These are phyloP conservation scores for Russula sp. DNA, from an alignment of 768 basidiomycete species.

Conservation along the genomic window DNA sequence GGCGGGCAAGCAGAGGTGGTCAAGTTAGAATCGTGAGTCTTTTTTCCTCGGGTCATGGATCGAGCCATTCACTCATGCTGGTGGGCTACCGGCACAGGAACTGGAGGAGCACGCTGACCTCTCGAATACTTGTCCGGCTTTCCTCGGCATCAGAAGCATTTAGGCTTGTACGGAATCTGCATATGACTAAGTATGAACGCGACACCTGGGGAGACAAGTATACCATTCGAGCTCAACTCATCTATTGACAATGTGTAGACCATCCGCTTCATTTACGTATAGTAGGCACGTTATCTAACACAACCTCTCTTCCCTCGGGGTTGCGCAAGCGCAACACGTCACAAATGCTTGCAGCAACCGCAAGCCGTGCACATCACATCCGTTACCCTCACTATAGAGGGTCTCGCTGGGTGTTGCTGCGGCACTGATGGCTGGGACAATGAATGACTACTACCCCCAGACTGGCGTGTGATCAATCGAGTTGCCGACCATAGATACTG, in stretches of 20 bases:
- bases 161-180: slow-evolving; percentile 54
- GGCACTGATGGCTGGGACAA: too few species aligned
- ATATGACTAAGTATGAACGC: slow-evolving; percentile 47
- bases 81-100: neutral
- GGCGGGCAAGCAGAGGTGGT: slow-evolving; percentile 41
- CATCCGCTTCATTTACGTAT: neutral
- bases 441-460: too few species aligned
- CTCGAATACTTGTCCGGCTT: slow-evolving; percentile 53
- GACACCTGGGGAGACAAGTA: slow-evolving; percentile 36
- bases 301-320: too few species aligned
- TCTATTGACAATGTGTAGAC: slow-evolving; percentile 40
- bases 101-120: slow-evolving; percentile 36
- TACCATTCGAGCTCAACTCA: slow-evolving; percentile 42
- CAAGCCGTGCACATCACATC: too few species aligned
- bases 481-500: too few species aligned
- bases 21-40: slow-evolving; percentile 46
- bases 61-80: neutral
- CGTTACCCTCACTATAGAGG: too few species aligned
- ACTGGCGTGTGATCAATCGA: too few species aligned
- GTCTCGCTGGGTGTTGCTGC: too few species aligned
- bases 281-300: too few species aligned
- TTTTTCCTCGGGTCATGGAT: neutral
- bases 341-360: too few species aligned
- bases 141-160: slow-evolving; percentile 60
- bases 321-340: too few species aligned